Evolutionary conservation across 768 basidiomycete species (phyloP).

Genomic region (Lyophyllum semitale): DNA sequence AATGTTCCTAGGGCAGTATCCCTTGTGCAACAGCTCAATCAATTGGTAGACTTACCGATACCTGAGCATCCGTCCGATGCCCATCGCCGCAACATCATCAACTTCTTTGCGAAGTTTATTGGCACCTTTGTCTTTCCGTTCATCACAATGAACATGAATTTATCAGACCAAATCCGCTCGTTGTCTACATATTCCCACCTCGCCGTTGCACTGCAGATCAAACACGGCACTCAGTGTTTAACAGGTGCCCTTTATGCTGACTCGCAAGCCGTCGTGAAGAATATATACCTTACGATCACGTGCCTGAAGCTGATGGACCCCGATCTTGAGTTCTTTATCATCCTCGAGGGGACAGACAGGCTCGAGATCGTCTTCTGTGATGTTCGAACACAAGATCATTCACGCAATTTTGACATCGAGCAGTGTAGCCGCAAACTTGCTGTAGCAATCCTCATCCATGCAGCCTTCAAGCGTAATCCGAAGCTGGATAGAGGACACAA

Average conservation of each 20-base stretch:
- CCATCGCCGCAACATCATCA: too few species aligned
- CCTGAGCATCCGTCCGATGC: neutral
- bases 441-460: neutral
- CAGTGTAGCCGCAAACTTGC: neutral
- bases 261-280: neutral
- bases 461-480: neutral
- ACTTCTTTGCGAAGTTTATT: neutral
- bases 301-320: neutral
- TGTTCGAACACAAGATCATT: neutral
- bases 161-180: neutral
- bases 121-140: neutral
- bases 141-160: neutral
- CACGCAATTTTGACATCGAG: neutral
- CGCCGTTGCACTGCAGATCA: neutral
- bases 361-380: neutral
- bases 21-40: neutral
- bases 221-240: conserved; percentile 16
- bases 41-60: neutral
- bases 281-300: neutral
- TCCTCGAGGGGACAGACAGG: neutral
- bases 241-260: conserved; percentile 20
- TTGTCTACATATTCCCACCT: neutral
- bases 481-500: neutral
- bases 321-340: neutral
- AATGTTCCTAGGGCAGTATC: neutral